These are phyloP conservation scores for Globisporangium lucens DNA, from an alignment of 352 stramenopile species.

Conservation along the genomic window DNA sequence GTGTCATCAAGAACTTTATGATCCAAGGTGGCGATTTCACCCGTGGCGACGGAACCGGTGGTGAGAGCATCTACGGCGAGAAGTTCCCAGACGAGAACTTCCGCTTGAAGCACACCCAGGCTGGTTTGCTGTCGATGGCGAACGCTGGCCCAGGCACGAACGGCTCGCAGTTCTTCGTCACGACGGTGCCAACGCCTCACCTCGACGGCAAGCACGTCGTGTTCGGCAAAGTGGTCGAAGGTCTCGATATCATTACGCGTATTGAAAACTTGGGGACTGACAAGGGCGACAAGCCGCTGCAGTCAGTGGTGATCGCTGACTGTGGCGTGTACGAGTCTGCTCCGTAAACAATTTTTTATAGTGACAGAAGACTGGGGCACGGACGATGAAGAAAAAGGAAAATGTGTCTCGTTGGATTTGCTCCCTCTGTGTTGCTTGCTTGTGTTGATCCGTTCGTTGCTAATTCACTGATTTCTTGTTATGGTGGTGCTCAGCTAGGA, in stretches of 20 bases:
- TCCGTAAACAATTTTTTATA: not conserved
- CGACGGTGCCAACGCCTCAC: conserved; percentile 92
- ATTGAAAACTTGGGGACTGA: conserved; percentile 91
- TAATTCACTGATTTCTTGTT: not conserved
- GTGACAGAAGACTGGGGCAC: not conserved
- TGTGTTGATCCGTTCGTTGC: not conserved
- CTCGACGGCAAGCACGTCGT: conserved; percentile 98
- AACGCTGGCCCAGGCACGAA: conserved; percentile 97
- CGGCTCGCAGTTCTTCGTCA: conserved; percentile 98
- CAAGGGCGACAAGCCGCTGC: conserved; percentile 89
- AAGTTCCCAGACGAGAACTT: conserved; percentile 99
- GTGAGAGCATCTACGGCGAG: conserved; percentile 92
- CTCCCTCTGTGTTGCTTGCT: not conserved
- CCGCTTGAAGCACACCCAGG: conserved; percentile 94
- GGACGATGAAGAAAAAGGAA: not conserved
- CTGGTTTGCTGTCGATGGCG: conserved; percentile 95
- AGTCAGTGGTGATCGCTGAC: conserved; percentile 94
- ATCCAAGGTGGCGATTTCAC: conserved; percentile 97
- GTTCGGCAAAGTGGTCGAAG: conserved; percentile 93
- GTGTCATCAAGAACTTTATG: conserved; percentile 96
- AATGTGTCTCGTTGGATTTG: not conserved
- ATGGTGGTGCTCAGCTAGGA: not conserved
- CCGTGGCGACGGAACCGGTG: conserved; percentile 92
- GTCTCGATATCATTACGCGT: conserved; percentile 89
- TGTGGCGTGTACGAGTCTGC: conserved; percentile 86